A percentile compares a stretch with the other conserved stretches of the same genome.
These are phyloP conservation scores for Didymella glomerata DNA, from an alignment of 2,329 filamentous ascomycete genomes.

Conservation along the genomic window DNA sequence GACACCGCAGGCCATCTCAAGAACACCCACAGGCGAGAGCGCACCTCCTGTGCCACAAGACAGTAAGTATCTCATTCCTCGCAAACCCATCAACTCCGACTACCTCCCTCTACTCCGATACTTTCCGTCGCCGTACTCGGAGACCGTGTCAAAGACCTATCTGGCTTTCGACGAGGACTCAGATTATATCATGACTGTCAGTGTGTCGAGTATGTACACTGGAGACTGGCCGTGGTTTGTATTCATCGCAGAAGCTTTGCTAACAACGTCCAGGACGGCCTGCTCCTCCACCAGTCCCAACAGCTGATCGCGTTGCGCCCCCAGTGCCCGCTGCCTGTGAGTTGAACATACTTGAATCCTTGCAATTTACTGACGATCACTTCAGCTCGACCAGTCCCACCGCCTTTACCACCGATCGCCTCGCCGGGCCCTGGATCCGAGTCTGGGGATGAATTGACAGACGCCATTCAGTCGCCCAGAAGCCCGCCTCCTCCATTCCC, in stretches of 20 bases:
- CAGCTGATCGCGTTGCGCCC: constrained; percentile 36
- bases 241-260: neutral
- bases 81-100: constrained; percentile 42
- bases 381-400: constrained; percentile 70
- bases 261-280: constrained; percentile 53
- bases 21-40: constrained; percentile 49
- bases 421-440: constrained; percentile 82
- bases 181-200: constrained; percentile 51
- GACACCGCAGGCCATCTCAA: constrained; percentile 52
- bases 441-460: constrained; percentile 81
- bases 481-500: constrained; percentile 39
- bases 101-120: constrained; percentile 31
- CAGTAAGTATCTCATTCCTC: constrained; percentile 59
- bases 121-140: constrained; percentile 38
- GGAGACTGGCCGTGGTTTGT: neutral
- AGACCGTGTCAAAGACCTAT: constrained; percentile 47
- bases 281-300: constrained; percentile 40
- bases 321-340: constrained; percentile 49
- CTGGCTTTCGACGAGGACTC: constrained; percentile 43
- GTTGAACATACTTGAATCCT: constrained; percentile 18
- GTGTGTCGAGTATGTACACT: constrained; percentile 50
- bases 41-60: constrained; percentile 58
- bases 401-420: constrained; percentile 62
- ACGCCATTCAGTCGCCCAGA: constrained; percentile 42
- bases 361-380: neutral